Evolutionary conservation across 805 yeast genomes (phyloP), one percentile per base, ranked within the genome.

Genomic region (Peterozyma xylosa): DNA sequence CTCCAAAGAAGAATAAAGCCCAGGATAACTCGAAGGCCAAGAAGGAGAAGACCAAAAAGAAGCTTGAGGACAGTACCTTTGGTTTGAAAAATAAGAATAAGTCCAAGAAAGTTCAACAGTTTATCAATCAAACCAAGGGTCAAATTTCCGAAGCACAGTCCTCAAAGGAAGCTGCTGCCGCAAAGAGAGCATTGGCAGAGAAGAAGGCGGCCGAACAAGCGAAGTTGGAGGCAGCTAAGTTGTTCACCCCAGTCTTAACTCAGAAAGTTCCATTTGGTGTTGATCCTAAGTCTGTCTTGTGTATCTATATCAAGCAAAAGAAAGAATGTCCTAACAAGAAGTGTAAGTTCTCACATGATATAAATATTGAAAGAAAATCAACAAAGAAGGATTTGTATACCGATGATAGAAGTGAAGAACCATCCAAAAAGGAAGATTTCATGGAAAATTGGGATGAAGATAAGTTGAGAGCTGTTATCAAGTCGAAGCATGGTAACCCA

Each of bases 371-470:
- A 33, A 80, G 96, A 63, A 90, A 85, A 63, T 86, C 84, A 32
- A 86, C 76, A 41, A 93, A 93, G 80, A 89, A 74, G 65, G 97
- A 93, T 67, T 73, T 91, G 56, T 93, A 93, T 67, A 80, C 93
- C 10, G 99, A 93, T 67, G 88, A 82, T 34, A 79, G 96, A 62
- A 73, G 64, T 9, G 76, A 70, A 45, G 27, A 21, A 21, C 27
- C 27, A 21, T 21, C 27, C 7, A 82, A 85, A 60, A 83, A 80
- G 52, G 71, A 71, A 16, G 98, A 93, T 64, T 86, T 93, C 5
- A 89, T 91, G 96, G 97, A 89, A 55, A 74, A 73, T 38, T 91
- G 98, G 98, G 98, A 93, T 66, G 97, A 91, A 66, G 97, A 82
- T 56, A 93, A 90, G 69, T 78, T 93, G 60, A 77, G 95, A 60